Percentiles rank a stretch among this genome's conserved stretches.
phyloP scores from a whole-genome alignment of 2,329 filamentous ascomycete species.

The Fonsecaea multimorphosa region DNA sequence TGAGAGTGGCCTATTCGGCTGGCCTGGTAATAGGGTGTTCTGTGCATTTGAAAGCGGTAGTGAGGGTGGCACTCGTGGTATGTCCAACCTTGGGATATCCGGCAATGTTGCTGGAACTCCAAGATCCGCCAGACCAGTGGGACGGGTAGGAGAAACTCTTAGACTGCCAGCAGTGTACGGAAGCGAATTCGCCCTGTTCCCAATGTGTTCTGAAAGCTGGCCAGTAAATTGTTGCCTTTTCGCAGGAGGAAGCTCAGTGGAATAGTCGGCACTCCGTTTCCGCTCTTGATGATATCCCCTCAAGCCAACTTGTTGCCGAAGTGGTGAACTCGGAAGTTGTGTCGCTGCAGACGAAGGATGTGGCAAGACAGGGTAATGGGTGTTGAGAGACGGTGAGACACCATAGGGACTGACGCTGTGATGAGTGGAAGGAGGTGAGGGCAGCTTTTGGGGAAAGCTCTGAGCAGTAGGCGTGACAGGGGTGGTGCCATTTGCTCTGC shows the following conservation, averaged over 20 bases:
- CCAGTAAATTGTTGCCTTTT: conserved; percentile 53
- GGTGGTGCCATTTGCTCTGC: conserved; percentile 30
- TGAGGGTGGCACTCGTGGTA: conserved; percentile 26
- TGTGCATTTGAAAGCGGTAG: conserved; percentile 11
- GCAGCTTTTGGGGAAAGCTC: conserved; percentile 45
- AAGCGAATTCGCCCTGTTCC: conserved; percentile 29
- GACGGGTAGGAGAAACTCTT: conserved; percentile 15
- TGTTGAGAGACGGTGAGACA: conserved; percentile 22
- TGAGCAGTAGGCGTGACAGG: conserved; percentile 42
- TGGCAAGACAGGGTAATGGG: conserved; percentile 33
- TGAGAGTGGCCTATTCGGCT: conserved; percentile 69
- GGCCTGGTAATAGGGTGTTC: conserved; percentile 44
- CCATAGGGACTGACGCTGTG: conserved; percentile 28
- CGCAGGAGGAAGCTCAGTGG: conserved; percentile 60
- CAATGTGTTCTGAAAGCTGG: conserved; percentile 6
- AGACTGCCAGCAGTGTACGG: conserved; percentile 17
- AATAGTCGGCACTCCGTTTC: conserved; percentile 66
- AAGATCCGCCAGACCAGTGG: conserved; percentile 10
- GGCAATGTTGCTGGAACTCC: conserved; percentile 38
- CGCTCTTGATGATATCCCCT: conserved; percentile 53
- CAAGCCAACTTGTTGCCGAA: conserved; percentile 27
- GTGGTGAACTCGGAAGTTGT: conserved; percentile 36
- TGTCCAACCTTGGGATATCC: conserved; percentile 34
- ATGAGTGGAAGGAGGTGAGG: conserved; percentile 38
- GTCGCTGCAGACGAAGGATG: conserved; percentile 34